A percentile compares a stretch with the other conserved stretches of the same genome.
phyloP scores from a whole-genome alignment of 768 basidiomycete species.

The Hebeloma cylindrosporum region DNA sequence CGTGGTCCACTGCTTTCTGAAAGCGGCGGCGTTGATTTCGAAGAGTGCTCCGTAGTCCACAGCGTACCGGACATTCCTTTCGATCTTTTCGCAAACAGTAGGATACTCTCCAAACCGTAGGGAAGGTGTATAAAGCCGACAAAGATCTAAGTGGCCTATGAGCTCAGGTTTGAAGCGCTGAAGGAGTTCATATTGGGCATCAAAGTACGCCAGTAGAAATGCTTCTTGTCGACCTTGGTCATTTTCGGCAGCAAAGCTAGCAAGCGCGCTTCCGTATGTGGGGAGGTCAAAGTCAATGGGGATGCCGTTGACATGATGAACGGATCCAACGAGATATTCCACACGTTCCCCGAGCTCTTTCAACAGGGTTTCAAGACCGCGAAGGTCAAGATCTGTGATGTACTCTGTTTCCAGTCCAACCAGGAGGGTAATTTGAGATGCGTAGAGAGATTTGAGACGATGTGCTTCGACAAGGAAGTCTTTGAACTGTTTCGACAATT shows the following conservation, averaged over 20 bases:
- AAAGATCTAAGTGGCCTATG: conserved; percentile 92
- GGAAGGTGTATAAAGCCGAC: conserved; percentile 76
- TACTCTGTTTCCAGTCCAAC: conserved; percentile 93
- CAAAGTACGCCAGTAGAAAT: conserved; percentile 75
- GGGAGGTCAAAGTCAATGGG: conserved; percentile 90
- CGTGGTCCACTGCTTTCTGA: conserved; percentile 86
- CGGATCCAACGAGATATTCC: conserved; percentile 88
- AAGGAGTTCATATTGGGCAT: conserved; percentile 77
- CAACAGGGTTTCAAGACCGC: conserved; percentile 55
- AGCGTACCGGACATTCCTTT: conserved; percentile 73
- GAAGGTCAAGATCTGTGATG: conserved; percentile 70
- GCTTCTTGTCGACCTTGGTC: conserved; percentile 36
- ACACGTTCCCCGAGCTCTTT: conserved; percentile 48
- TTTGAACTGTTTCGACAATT: conserved; percentile 64
- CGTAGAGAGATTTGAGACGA: conserved; percentile 64
- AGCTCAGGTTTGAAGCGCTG: conserved; percentile 77
- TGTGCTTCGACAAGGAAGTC: conserved; percentile 78
- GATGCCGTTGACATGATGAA: conserved; percentile 86
- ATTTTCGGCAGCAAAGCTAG: conserved; percentile 33
- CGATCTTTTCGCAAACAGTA: conserved; percentile 60
- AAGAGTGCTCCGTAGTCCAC: conserved; percentile 86
- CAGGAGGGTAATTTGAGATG: conserved; percentile 67
- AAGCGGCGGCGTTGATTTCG: conserved; percentile 90
- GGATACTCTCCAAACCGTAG: conserved; percentile 57
- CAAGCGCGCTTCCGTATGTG: conserved; percentile 66